A percentile compares a stretch with the other conserved stretches of the same genome.
phyloP scores from a whole-genome alignment of 2,329 filamentous ascomycete genomes.

The Talaromyces sp. region DNA sequence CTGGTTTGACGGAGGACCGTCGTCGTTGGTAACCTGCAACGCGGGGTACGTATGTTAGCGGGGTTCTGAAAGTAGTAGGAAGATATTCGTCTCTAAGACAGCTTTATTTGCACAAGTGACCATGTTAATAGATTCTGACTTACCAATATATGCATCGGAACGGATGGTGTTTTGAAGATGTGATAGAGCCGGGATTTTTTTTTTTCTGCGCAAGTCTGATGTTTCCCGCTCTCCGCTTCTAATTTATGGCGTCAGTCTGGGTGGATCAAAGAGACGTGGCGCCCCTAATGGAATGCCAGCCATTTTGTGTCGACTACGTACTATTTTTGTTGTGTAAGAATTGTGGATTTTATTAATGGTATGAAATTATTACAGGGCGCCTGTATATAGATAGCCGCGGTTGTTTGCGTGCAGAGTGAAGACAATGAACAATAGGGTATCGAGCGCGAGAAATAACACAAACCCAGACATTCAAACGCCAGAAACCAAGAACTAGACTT shows the following conservation, averaged over 20 bases:
- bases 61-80: neutral
- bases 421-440: neutral
- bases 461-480: neutral
- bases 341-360: neutral
- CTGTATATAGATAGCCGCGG: neutral
- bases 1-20: slow-evolving; percentile 72
- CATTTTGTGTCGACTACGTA: neutral
- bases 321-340: neutral
- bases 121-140: slow-evolving; percentile 17
- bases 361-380: neutral
- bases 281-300: neutral
- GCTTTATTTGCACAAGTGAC: neutral
- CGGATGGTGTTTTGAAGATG: neutral
- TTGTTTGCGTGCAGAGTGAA: neutral
- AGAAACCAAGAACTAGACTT: neutral
- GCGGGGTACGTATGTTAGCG: slow-evolving; percentile 4
- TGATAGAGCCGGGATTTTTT: neutral
- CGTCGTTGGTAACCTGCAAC: slow-evolving; percentile 59
- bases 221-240: neutral
- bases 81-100: neutral
- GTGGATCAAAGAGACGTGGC: neutral
- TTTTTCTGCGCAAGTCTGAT: neutral
- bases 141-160: slow-evolving; percentile 51
- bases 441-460: neutral
- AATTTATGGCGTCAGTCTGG: slow-evolving; percentile 1